phyloP scores from a whole-genome alignment of 179 eudicot genomes.

The Actinidia polygama region DNA sequence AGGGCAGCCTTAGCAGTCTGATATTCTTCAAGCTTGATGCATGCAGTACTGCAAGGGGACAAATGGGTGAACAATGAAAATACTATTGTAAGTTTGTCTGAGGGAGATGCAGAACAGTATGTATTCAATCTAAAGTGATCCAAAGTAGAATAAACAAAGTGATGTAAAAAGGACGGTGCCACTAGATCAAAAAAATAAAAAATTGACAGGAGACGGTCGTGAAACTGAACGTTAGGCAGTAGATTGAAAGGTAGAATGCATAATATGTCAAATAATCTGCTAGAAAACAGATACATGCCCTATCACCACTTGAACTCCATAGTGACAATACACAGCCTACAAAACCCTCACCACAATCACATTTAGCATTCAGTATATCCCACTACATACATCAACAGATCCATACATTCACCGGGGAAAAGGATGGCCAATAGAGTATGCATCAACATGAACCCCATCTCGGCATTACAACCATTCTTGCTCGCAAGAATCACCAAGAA shows the following conservation, averaged over 20 bases:
- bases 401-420: background rate
- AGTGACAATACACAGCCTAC: too few relatives aligned
- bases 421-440: background rate
- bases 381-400: background rate
- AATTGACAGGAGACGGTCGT: too few relatives aligned
- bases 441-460: background rate
- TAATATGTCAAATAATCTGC: background rate
- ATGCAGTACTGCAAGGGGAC: constrained; percentile 13
- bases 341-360: background rate
- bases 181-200: too few relatives aligned
- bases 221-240: too few relatives aligned
- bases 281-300: background rate
- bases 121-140: too few relatives aligned
- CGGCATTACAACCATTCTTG: background rate
- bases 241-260: background rate
- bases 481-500: background rate
- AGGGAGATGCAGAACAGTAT: too few relatives aligned
- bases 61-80: too few relatives aligned
- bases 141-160: too few relatives aligned
- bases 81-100: too few relatives aligned
- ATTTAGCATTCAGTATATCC: background rate
- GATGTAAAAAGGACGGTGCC: too few relatives aligned
- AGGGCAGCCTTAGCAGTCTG: constrained; percentile 91
- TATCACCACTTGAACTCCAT: background rate
- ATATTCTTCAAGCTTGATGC: constrained; percentile 92